Base-by-base conservation (phyloP, 2,329 filamentous ascomycete species). In the Bimuria novae-zelandiae region DNA sequence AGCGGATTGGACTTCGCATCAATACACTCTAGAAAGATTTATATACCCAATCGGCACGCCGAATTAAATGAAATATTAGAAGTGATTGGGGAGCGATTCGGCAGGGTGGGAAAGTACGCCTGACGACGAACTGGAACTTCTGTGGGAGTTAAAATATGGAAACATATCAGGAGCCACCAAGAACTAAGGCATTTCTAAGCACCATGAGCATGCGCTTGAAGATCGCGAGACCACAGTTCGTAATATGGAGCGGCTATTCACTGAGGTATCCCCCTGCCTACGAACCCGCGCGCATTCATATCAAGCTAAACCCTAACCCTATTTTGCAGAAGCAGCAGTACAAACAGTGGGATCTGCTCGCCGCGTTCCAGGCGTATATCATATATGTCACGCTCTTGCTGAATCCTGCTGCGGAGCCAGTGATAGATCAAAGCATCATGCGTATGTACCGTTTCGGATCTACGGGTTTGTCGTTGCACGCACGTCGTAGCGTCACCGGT, bases 331-430 rank as follows among this genome's bases (percentile, higher is more conserved):
- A 12, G 5, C 10, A 43, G 17, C 23, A 23, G 5, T 3, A 33
- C 29, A 19, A 22, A 7, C 29, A n/a, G 29, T 35, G 11, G 7
- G 41, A 19, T 1, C 17, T 44, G 10, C 27, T 44, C 16, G 41
- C 41, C 12, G 41, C 41, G 27, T 32, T 44, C 41, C 41, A 44
- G 16, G 41, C 41, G 27, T 44, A 44, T 19, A 22, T 44, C 16
- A 32, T 44, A 27, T 44, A 44, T 22, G 41, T 32, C 2, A 32
- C 41, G 41, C 17, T 44, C 7, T n/a, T 44, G 16, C 2, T 44
- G 11, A 17, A 22, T 21, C 41, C 41, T n/a, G 16, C 16, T 4
- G n/a, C 14, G 10, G 25, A 32, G 3, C 16, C 27, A 1, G 41
- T 44, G 5, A 16, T 44, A 3, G 17, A 25, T 11, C 41, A 44